A percentile compares a stretch with the other conserved stretches of the same genome.
These are phyloP conservation scores for Perkinsus olseni DNA, from an alignment of 169 alveolate species.

Conservation along the genomic window DNA sequence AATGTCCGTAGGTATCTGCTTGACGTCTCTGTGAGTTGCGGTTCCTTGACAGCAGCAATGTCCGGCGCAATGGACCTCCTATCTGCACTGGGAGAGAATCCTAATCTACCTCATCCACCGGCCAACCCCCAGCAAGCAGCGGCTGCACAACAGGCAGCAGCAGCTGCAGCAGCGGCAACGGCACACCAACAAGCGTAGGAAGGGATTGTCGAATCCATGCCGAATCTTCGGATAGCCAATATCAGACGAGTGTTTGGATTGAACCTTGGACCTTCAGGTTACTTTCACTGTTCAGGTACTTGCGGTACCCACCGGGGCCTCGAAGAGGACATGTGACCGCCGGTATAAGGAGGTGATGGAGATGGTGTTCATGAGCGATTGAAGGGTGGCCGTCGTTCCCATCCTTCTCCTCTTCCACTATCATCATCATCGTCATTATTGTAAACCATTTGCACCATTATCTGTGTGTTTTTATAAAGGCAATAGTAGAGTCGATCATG, in stretches of 20 bases:
- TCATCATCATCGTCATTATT: neutral
- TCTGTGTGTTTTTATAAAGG: neutral
- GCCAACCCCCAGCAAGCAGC: slow-evolving; percentile 1
- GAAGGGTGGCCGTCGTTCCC: neutral
- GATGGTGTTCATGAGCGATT: neutral
- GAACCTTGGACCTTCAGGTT: neutral
- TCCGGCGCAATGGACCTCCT: neutral
- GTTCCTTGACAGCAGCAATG: neutral
- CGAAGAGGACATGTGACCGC: neutral
- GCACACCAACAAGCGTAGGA: neutral
- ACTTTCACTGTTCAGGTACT: neutral
- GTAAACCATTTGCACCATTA: neutral
- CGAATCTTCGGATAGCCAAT: no score
- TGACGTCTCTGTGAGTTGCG: neutral
- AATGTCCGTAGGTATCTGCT: neutral
- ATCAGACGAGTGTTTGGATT: no score
- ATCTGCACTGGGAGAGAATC: neutral
- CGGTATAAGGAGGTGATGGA: neutral
- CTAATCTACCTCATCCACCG: neutral
- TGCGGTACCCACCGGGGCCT: neutral
- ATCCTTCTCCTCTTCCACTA: no score
- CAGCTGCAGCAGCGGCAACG: neutral
- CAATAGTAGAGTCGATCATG: neutral
- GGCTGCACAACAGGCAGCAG: neutral
- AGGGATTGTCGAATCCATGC: neutral